Conservation (phyloP, 176 grass and related monocot species). For the Dactylis glomerata region DNA sequence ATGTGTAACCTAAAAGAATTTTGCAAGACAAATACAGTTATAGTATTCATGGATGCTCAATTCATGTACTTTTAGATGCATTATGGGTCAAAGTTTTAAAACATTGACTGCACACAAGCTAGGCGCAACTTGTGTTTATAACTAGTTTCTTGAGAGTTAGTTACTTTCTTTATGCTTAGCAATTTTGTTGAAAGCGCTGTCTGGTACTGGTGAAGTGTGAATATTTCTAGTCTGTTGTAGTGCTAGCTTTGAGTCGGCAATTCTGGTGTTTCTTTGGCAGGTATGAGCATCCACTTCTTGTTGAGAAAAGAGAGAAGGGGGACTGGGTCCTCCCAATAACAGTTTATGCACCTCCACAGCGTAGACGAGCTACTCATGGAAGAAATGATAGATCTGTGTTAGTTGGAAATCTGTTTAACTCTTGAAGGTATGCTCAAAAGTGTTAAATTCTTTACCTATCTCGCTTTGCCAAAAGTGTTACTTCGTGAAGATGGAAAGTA, state of each 20-base stretch:
- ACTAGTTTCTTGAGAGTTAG: too few relatives aligned
- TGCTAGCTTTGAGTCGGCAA: constrained; percentile 4
- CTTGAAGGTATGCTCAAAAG: constrained; percentile 44
- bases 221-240: neutral
- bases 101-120: too few relatives aligned
- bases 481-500: constrained; percentile 12
- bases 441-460: neutral
- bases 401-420: constrained; percentile 61
- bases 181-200: neutral
- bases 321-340: constrained; percentile 87
- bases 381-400: constrained; percentile 65
- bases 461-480: neutral
- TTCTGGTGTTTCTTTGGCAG: constrained; percentile 39
- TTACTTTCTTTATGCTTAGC: neutral
- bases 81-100: too few relatives aligned
- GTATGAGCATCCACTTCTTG: constrained; percentile 80
- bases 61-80: too few relatives aligned
- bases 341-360: constrained; percentile 75
- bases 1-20: too few relatives aligned
- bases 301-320: constrained; percentile 93
- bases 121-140: too few relatives aligned
- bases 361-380: constrained; percentile 54
- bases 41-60: too few relatives aligned
- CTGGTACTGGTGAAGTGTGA: neutral
- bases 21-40: too few relatives aligned